A percentile compares a stretch with the other conserved stretches of the same genome.
phyloP scores from a whole-genome alignment of 2,329 filamentous ascomycete species.

The Fusarium agapanthi region DNA sequence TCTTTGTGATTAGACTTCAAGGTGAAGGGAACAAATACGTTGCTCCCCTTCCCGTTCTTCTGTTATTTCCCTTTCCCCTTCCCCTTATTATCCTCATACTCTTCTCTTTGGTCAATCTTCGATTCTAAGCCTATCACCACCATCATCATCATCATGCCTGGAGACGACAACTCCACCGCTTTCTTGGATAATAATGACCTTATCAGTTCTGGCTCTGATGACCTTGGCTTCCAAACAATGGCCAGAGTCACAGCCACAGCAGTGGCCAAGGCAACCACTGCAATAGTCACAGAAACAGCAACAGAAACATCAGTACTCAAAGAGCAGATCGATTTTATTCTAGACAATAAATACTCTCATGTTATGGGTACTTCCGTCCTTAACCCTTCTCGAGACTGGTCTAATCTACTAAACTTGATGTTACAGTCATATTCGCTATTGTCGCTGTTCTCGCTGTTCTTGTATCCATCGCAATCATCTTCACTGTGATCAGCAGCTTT shows the following conservation, averaged over 20 bases:
- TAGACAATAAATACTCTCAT: background rate
- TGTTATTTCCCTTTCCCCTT: background rate
- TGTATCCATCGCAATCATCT: background rate
- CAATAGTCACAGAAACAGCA: background rate
- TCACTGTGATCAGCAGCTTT: background rate
- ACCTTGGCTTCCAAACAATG: background rate
- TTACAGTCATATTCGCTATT: background rate
- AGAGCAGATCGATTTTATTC: background rate
- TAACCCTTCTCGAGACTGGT: background rate
- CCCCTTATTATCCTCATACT: background rate
- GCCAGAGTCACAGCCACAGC: background rate
- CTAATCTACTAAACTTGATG: background rate
- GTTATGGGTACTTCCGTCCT: background rate
- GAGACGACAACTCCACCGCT: background rate
- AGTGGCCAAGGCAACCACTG: background rate
- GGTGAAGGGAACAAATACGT: background rate
- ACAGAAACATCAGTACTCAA: background rate
- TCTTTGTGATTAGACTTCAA: background rate
- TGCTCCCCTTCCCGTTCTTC: too few relatives aligned
- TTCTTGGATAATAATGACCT: background rate
- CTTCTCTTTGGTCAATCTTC: background rate
- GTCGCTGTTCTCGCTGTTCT: background rate
- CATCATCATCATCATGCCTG: background rate
- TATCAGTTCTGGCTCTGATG: background rate
- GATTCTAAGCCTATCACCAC: background rate